Evolutionary conservation across 805 yeast genomes (phyloP).

Genomic region (Candida ascalaphidarum): DNA sequence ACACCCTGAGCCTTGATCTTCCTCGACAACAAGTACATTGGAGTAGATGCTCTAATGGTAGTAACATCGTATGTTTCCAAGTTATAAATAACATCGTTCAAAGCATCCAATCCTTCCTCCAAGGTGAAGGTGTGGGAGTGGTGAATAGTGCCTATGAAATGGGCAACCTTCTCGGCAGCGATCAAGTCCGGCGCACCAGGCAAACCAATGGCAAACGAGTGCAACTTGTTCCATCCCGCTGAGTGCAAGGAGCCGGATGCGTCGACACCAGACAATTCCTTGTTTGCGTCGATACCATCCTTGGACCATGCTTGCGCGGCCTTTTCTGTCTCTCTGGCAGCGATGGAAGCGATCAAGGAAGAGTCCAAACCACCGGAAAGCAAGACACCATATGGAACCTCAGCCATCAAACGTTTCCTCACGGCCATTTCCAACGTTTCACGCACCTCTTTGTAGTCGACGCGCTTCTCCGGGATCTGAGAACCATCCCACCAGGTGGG

Average conservation of each 20-base stretch:
- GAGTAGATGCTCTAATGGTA: constrained; percentile 97
- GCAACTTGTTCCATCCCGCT: constrained; percentile 73
- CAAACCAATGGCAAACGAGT: constrained; percentile 94
- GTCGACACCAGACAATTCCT: constrained; percentile 86
- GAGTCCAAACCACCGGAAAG: constrained; percentile 97
- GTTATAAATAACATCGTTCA: constrained; percentile 89
- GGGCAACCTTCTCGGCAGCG: constrained; percentile 96
- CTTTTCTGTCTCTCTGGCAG: constrained; percentile 88
- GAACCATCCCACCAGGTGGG: constrained; percentile 93
- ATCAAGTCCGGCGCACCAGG: constrained; percentile 96
- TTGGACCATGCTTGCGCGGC: constrained; percentile 41
- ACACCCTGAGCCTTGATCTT: constrained; percentile 99
- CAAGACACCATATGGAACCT: constrained; percentile 97
- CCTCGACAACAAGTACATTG: constrained; percentile 93
- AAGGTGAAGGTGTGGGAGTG: constrained; percentile 97
- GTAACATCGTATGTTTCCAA: constrained; percentile 98
- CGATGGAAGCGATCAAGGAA: constrained; percentile 92
- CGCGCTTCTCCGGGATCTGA: constrained; percentile 66
- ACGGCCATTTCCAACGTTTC: constrained; percentile 87
- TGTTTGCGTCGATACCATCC: constrained; percentile 52
- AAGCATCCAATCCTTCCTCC: constrained; percentile 94
- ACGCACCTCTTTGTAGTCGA: constrained; percentile 66
- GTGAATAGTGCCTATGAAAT: constrained; percentile 90
- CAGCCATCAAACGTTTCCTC: constrained; percentile 98
- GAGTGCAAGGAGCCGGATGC: constrained; percentile 76